Conservation (phyloP, 306 rosid species). For the Cicer pinnatifidum region DNA sequence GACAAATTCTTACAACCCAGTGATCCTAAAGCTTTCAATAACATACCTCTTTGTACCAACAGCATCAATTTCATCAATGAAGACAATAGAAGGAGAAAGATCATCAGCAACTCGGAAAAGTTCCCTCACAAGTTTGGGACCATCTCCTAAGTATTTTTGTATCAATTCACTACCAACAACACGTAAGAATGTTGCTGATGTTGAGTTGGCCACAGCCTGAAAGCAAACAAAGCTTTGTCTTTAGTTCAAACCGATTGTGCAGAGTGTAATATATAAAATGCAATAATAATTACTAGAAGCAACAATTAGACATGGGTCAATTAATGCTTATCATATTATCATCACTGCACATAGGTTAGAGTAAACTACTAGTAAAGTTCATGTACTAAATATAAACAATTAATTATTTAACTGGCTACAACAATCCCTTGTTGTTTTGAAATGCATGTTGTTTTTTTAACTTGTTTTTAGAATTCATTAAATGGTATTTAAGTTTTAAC, state of each 20-base stretch:
- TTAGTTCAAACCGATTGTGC: constrained; percentile 14
- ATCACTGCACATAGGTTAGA: constrained; percentile 1
- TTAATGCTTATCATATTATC: background rate
- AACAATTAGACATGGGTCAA: background rate
- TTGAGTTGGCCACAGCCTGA: constrained; percentile 98
- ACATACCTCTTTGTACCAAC: constrained; percentile 91
- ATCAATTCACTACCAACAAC: constrained; percentile 99
- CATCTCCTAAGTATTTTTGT: constrained; percentile 96
- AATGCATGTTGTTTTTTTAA: background rate
- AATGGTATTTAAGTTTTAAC: background rate
- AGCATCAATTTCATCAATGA: constrained; percentile 97
- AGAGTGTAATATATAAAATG: background rate
- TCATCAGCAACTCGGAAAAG: constrained; percentile 98
- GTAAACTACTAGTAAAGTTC: background rate
- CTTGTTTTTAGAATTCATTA: background rate
- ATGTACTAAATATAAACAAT: background rate
- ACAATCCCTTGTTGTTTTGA: background rate
- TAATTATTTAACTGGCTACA: background rate
- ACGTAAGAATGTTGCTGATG: constrained; percentile 96
- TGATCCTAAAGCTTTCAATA: constrained; percentile 19
- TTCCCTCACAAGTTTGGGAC: constrained; percentile 96
- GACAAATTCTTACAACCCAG: background rate
- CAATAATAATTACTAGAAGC: background rate
- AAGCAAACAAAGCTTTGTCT: constrained; percentile 37
- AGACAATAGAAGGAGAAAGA: constrained; percentile 94